Conservation (phyloP, 176 grass and related monocot species). For the Phragmites australis region DNA sequence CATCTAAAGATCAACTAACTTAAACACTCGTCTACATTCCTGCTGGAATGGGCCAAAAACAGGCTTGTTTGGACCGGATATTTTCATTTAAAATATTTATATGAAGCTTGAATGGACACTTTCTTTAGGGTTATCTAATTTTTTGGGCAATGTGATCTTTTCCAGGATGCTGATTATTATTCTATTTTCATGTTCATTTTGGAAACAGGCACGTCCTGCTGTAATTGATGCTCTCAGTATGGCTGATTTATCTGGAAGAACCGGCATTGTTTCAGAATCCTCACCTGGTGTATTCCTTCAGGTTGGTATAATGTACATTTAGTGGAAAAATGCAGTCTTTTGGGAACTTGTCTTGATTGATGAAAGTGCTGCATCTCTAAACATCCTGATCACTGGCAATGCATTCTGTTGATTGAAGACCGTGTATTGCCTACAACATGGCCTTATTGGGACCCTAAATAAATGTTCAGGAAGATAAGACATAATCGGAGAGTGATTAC, state of each 20-base stretch:
- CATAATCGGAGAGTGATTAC: neutral
- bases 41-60: neutral
- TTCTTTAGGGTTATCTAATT: conserved; percentile 12
- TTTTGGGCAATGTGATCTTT: conserved; percentile 23
- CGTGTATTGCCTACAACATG: neutral
- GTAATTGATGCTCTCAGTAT: conserved; percentile 71
- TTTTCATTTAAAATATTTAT: conserved; percentile 7
- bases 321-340: neutral
- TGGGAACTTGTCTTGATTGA: neutral
- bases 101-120: neutral
- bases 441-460: neutral
- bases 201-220: conserved; percentile 72
- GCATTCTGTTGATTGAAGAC: conserved; percentile 1
- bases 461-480: neutral
- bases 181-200: conserved; percentile 35
- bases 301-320: conserved; percentile 50
- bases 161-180: conserved; percentile 36
- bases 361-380: conserved; percentile 9
- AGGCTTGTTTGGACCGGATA: neutral
- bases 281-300: conserved; percentile 93
- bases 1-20: neutral
- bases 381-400: conserved; percentile 19
- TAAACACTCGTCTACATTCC: neutral
- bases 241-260: conserved; percentile 79
- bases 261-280: conserved; percentile 78